phyloP scores from a whole-genome alignment of 2,329 filamentous ascomycete species.

The Rhynchosporium graminicola region DNA sequence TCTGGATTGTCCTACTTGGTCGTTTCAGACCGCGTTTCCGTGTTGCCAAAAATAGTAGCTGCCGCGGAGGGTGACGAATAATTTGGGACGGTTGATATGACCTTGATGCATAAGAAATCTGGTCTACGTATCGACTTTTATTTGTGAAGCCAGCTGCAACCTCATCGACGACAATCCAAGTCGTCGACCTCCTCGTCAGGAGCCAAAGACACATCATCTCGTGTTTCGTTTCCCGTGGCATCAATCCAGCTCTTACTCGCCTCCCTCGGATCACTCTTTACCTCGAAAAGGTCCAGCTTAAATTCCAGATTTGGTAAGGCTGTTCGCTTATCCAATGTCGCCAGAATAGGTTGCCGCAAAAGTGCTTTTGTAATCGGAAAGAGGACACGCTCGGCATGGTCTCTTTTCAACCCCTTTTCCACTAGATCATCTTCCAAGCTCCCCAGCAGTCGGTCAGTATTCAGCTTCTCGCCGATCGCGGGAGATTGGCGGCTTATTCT shows the following conservation, averaged over 20 bases:
- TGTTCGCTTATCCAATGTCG: not conserved
- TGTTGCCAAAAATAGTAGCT: too few species aligned
- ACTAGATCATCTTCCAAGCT: not conserved
- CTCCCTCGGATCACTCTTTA: not conserved
- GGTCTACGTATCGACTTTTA: not conserved
- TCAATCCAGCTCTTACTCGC: not conserved
- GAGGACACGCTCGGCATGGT: not conserved
- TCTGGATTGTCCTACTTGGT: too few species aligned
- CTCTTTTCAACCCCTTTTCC: not conserved
- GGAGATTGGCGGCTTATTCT: not conserved
- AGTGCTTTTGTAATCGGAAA: slow-evolving; percentile 10
- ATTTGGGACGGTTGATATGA: too few species aligned
- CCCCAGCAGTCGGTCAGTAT: not conserved
- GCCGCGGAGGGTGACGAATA: too few species aligned
- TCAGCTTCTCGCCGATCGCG: not conserved
- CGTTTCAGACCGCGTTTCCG: too few species aligned
- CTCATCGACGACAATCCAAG: not conserved
- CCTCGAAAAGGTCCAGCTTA: not conserved
- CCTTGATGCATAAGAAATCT: not conserved
- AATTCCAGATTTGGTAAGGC: not conserved
- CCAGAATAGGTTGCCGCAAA: not conserved
- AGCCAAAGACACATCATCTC: not conserved
- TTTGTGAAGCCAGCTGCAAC: not conserved
- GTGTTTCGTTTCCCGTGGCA: not conserved
- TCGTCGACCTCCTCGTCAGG: not conserved